These are phyloP conservation scores for Fraxinus quadrangulata DNA, from an alignment of 257 asterid species.

Conservation along the genomic window DNA sequence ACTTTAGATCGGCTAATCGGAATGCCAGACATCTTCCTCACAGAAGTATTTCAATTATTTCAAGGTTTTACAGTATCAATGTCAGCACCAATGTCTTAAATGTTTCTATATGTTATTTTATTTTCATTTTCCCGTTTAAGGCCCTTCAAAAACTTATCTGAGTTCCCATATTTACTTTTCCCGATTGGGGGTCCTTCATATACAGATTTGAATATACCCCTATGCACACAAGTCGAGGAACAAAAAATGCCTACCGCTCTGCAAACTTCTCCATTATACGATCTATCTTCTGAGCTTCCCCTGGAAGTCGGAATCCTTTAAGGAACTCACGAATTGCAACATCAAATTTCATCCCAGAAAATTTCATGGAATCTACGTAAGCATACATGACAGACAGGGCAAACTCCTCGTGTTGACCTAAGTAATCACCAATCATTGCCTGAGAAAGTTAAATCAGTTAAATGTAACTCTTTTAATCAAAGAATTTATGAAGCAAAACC, in stretches of 20 bases:
- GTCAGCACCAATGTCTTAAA: constrained; percentile 1
- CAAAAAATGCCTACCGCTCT: constrained; percentile 71
- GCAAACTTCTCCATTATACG: constrained; percentile 99
- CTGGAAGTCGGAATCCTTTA: constrained; percentile 94
- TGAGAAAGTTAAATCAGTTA: constrained; percentile 38
- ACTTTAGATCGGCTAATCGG: not conserved
- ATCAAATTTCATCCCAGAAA: constrained; percentile 88
- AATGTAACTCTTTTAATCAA: constrained; percentile 24
- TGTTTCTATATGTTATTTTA: not conserved
- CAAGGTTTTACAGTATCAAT: not conserved
- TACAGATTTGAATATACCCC: constrained; percentile 6
- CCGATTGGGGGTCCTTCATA: constrained; percentile 14
- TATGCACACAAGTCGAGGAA: constrained; percentile 25
- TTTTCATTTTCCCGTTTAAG: not conserved
- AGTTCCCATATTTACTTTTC: not conserved
- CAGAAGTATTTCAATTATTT: constrained; percentile 13
- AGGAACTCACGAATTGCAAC: constrained; percentile 93
- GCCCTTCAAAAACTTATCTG: constrained; percentile 12
- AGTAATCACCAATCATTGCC: constrained; percentile 93
- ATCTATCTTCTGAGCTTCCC: constrained; percentile 99
- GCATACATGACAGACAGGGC: constrained; percentile 99
- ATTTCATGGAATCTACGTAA: constrained; percentile 89
- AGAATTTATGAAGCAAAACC: constrained; percentile 26
- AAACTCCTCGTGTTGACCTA: constrained; percentile 98
- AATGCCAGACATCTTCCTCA: constrained; percentile 15